A percentile compares a stretch with the other conserved stretches of the same genome.
phyloP scores from a whole-genome alignment of 805 yeast species.

The Metschnikowia lachancei region DNA sequence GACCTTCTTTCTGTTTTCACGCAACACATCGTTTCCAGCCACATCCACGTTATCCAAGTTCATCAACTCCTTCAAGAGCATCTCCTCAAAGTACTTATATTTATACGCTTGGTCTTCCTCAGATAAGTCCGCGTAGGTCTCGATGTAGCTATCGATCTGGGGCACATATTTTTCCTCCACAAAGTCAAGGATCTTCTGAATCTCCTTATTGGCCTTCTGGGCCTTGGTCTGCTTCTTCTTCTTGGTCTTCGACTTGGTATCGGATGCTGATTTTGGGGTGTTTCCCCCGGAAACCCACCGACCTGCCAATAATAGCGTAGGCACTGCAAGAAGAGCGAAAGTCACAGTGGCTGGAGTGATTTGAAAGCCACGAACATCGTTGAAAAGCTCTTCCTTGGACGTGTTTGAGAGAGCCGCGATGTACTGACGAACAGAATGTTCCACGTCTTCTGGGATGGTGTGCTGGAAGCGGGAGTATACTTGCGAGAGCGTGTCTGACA shows the following conservation, averaged over 20 bases:
- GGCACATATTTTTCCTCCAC: constrained; percentile 43
- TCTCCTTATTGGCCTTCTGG: constrained; percentile 38
- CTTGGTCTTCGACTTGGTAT: constrained; percentile 24
- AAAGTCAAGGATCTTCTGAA: constrained; percentile 38
- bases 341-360: constrained; percentile 37
- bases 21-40: constrained; percentile 48
- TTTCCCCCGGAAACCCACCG: constrained; percentile 14
- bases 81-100: constrained; percentile 61
- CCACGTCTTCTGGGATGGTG: constrained; percentile 6
- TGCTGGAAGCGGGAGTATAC: constrained; percentile 3
- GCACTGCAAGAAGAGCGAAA: constrained; percentile 28
- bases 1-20: constrained; percentile 55
- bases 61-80: constrained; percentile 62
- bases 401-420: constrained; percentile 15
- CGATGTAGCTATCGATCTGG: constrained; percentile 18
- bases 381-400: constrained; percentile 24
- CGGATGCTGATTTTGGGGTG: constrained; percentile 2
- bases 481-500: constrained; percentile 6
- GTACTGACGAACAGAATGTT: constrained; percentile 13
- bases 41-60: constrained; percentile 64
- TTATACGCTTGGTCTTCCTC: constrained; percentile 40
- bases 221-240: constrained; percentile 41
- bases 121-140: constrained; percentile 10
- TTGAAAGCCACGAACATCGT: constrained; percentile 30
- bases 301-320: constrained; percentile 28